Percentiles rank a stretch among this genome's conserved stretches.
These are phyloP conservation scores for Sclerospora graminicola DNA, from an alignment of 352 stramenopile genomes.

Conservation along the genomic window DNA sequence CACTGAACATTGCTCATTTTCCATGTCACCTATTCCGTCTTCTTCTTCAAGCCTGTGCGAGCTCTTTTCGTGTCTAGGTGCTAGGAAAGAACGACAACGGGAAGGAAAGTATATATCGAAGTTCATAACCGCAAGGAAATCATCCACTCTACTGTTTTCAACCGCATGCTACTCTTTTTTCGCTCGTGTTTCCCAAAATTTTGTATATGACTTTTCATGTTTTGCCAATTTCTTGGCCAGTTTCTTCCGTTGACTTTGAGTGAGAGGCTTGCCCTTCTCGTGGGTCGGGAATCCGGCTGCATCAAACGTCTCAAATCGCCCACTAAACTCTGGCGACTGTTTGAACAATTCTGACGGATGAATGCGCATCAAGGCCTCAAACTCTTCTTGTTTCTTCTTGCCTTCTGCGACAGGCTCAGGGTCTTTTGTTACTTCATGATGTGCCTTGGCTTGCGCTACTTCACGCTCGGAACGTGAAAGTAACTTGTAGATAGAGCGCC, in stretches of 20 bases:
- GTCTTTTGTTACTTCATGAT: conserved; percentile 2
- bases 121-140: no score
- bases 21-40: no score
- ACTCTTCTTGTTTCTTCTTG: conserved; percentile 46
- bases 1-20: no score
- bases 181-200: conserved; percentile 38
- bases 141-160: no score
- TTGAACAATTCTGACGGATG: conserved; percentile 42
- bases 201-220: conserved; percentile 52
- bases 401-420: conserved; percentile 3
- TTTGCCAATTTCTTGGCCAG: conserved; percentile 63
- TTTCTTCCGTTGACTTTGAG: conserved; percentile 72
- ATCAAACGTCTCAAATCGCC: conserved; percentile 46
- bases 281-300: conserved; percentile 43
- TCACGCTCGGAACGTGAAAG: conserved; percentile 30
- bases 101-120: no score
- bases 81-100: no score
- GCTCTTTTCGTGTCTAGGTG: no score
- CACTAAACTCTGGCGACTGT: conserved; percentile 28
- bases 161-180: conserved; percentile 7
- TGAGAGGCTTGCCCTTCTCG: conserved; percentile 31
- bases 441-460: conserved; percentile 4
- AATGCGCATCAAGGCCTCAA: conserved; percentile 60
- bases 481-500: conserved; percentile 48
- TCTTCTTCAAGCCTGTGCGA: no score